phyloP scores from a whole-genome alignment of 768 basidiomycete species.

The Trametes gibbosa region DNA sequence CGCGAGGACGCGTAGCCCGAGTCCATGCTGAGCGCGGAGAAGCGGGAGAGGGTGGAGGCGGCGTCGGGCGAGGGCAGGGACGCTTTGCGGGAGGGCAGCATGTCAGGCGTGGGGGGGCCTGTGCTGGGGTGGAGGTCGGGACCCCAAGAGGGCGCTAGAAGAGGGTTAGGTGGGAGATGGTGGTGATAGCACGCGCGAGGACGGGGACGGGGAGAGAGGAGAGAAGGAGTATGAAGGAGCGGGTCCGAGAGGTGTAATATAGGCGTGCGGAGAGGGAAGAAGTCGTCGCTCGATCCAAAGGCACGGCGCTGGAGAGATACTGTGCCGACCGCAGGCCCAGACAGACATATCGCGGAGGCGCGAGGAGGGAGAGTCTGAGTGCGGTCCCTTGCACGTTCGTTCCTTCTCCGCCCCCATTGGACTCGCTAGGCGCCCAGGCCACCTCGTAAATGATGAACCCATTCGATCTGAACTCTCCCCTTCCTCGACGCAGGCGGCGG shows the following conservation, averaged over 20 bases:
- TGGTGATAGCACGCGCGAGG: neutral
- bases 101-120: neutral
- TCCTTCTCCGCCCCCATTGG: conserved; percentile 3
- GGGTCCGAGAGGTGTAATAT: neutral
- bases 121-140: too few relatives aligned
- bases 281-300: neutral
- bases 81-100: neutral
- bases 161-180: neutral
- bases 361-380: neutral
- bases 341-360: neutral
- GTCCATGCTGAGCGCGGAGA: conserved; percentile 8
- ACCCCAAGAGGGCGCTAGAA: neutral
- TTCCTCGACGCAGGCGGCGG: neutral
- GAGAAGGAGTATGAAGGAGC: neutral
- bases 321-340: too few relatives aligned
- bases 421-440: conserved; percentile 8
- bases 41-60: neutral
- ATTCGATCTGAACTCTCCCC: neutral
- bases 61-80: conserved; percentile 4
- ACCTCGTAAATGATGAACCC: neutral
- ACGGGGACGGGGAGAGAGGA: neutral
- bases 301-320: neutral
- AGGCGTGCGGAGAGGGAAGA: neutral
- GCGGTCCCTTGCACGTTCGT: conserved; percentile 20
- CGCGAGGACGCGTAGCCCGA: conserved; percentile 17